Evolutionary conservation across 2,329 filamentous ascomycete species (phyloP).

Genomic region (Penicillium sp.): DNA sequence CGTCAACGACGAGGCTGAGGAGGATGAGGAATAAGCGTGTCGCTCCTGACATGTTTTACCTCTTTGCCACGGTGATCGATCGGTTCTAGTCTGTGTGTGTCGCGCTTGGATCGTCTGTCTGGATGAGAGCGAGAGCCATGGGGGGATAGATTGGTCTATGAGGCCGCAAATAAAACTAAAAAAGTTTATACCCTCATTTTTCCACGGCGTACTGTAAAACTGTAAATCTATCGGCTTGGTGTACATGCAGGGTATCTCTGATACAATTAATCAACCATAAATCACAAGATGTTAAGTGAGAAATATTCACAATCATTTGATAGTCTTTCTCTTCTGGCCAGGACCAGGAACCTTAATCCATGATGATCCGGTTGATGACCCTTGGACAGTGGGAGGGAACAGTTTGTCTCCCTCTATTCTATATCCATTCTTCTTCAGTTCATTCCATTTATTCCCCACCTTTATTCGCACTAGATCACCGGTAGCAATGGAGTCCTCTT

Average conservation of each 20-base stretch:
- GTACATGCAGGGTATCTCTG: conserved; percentile 1
- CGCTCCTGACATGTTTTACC: conserved; percentile 12
- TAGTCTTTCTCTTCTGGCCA: background rate
- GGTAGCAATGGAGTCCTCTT: conserved; percentile 84
- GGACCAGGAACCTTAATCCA: background rate
- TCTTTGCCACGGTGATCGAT: conserved; percentile 15
- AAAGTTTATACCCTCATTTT: conserved; percentile 25
- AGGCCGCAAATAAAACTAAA: conserved; percentile 24
- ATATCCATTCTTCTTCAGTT: conserved; percentile 68
- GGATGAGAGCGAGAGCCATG: conserved; percentile 17
- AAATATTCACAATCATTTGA: background rate
- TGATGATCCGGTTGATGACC: background rate
- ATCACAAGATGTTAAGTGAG: background rate
- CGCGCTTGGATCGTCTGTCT: conserved; percentile 12
- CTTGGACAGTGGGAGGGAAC: conserved; percentile 31
- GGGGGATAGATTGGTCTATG: conserved; percentile 25
- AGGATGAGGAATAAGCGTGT: conserved; percentile 89
- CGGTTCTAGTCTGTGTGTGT: conserved; percentile 13
- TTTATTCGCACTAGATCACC: conserved; percentile 78
- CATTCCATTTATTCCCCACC: conserved; percentile 68
- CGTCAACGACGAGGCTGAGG: conserved; percentile 94
- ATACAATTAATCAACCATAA: background rate
- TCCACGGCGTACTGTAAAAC: background rate
- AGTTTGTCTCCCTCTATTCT: conserved; percentile 51
- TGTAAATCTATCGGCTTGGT: background rate